A percentile compares a stretch with the other conserved stretches of the same genome.
These are phyloP conservation scores for Fusarium annulatum DNA, from an alignment of 2,329 filamentous ascomycete genomes.

Conservation along the genomic window DNA sequence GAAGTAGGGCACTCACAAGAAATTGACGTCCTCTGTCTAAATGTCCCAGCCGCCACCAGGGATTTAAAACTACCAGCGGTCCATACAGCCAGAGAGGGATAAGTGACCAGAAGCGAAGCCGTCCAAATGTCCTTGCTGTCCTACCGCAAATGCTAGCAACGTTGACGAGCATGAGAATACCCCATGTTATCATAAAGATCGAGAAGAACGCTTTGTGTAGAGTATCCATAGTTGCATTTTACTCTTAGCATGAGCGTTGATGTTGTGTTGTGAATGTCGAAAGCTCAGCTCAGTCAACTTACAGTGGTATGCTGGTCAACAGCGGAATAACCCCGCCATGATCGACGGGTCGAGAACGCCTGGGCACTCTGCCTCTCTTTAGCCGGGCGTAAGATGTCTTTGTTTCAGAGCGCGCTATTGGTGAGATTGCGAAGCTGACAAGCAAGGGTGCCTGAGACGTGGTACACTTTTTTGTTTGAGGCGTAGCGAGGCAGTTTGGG, in stretches of 20 bases:
- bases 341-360: slow-evolving; percentile 16
- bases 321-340: slow-evolving; percentile 6
- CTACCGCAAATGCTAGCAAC: not conserved
- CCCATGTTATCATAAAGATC: slow-evolving; percentile 11
- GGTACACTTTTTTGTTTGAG: not conserved
- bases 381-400: slow-evolving; percentile 11
- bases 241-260: accelerated
- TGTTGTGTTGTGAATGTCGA: not conserved
- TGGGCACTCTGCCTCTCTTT: not conserved
- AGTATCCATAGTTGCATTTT: not conserved
- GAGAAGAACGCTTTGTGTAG: slow-evolving; percentile 21
- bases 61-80: not conserved
- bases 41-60: not conserved
- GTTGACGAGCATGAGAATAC: not conserved
- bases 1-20: not conserved
- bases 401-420: slow-evolving; percentile 4
- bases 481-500: not conserved
- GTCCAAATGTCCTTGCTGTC: not conserved
- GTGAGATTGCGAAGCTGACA: not conserved
- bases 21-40: slow-evolving; percentile 9
- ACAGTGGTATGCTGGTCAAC: not conserved
- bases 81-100: slow-evolving; percentile 7
- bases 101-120: slow-evolving; percentile 15
- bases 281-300: not conserved
- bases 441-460: not conserved